Evolutionary conservation across 768 basidiomycete species (phyloP), one percentile per base, ranked within the genome.

Genomic region (Mycena leptocephala): DNA sequence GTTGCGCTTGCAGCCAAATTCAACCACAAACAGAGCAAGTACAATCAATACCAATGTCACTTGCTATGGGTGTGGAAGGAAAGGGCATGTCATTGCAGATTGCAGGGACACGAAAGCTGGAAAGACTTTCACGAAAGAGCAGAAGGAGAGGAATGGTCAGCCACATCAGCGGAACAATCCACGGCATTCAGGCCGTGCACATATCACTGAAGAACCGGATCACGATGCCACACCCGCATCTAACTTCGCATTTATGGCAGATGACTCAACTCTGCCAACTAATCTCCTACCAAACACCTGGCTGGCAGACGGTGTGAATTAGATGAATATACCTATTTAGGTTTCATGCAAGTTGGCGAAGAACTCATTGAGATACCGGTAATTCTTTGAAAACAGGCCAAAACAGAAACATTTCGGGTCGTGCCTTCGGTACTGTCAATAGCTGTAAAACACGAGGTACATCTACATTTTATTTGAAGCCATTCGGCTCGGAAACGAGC

Each of bases 231-330:
- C n/a, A n/a, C 18, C 65, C 22, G 46, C 59, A 24, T 51, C 46
- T 35, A 39, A 71, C 26, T 71, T 61, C 35, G 32, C 43, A 22
- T 71, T 71, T n/a, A 71, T 71, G 70, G 61, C 70, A n/a, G n/a
- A 43, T 2, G 51, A n/a, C 16, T 20, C 59, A 7, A 18, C 8
- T 13, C 22, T 48, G n/a, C 46, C 58, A 14, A 9, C 13, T 8
- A 33, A 53, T 20, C 46, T 70, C 6, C 39, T 41, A 0, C 58
- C 55, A 20, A 32, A 68, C 24, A 20, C 43, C 7, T 75, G 74
- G 74, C n/a, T 75, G 2, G 66, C 67, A 14, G 67, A 74, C 24
- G 33, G 39, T n/a, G 65, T n/a, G n/a, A n/a, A n/a, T n/a, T n/a
- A n/a, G n/a, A n/a, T n/a, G n/a, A n/a, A n/a, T n/a, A n/a, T n/a